These are phyloP conservation scores for Aspergillus sp. DNA, from an alignment of 2,329 filamentous ascomycete genomes.

Conservation along the genomic window DNA sequence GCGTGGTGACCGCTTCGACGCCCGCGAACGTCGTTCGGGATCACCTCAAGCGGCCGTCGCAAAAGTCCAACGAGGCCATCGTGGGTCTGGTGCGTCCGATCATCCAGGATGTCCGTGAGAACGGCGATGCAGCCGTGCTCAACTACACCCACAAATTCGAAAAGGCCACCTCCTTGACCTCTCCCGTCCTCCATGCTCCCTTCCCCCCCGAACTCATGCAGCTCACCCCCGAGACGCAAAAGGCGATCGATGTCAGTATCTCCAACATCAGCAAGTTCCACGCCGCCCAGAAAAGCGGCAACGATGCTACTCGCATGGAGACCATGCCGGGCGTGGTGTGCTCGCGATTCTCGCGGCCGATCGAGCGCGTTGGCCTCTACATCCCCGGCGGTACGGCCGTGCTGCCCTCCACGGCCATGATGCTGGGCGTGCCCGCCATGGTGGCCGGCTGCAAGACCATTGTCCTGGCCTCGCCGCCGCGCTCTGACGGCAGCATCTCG, in stretches of 20 bases:
- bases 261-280: conserved; percentile 95
- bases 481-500: conserved; percentile 79
- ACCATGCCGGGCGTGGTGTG: conserved; percentile 97
- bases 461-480: conserved; percentile 83
- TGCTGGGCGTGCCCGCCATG: conserved; percentile 96
- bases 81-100: conserved; percentile 87
- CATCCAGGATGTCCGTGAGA: conserved; percentile 72
- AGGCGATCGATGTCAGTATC: conserved; percentile 88
- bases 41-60: conserved; percentile 78
- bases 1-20: conserved; percentile 61
- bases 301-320: conserved; percentile 74
- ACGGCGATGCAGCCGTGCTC: conserved; percentile 80
- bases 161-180: conserved; percentile 82
- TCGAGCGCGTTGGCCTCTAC: conserved; percentile 93
- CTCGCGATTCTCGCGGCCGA: conserved; percentile 83
- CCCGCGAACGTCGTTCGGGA: conserved; percentile 59
- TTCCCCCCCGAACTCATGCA: conserved; percentile 83
- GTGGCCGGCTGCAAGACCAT: conserved; percentile 95
- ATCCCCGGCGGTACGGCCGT: conserved; percentile 94
- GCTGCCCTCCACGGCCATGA: conserved; percentile 91
- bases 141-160: conserved; percentile 98
- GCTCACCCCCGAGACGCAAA: conserved; percentile 69
- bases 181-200: conserved; percentile 80
- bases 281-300: conserved; percentile 70
- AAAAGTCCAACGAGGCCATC: conserved; percentile 89